Conservation (phyloP, 495 filamentous ascomycete genomes). For the Achaetomiella virescens region DNA sequence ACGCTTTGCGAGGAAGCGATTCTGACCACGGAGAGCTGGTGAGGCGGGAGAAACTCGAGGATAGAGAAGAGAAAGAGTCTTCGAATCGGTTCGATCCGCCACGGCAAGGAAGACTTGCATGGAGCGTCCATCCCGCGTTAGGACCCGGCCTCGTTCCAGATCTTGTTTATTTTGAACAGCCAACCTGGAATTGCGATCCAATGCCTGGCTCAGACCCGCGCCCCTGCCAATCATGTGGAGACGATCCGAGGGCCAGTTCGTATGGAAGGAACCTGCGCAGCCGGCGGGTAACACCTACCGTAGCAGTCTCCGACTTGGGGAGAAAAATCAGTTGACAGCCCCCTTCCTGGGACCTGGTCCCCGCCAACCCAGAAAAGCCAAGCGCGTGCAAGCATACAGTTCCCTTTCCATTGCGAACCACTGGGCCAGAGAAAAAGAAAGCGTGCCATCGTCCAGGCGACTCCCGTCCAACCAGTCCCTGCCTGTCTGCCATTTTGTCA, state of each 20-base stretch:
- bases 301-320: constrained; percentile 13
- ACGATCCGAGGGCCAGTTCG: constrained; percentile 17
- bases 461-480: background rate
- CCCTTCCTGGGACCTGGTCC: constrained; percentile 16
- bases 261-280: constrained; percentile 22
- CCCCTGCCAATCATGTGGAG: constrained; percentile 21
- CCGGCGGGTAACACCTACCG: constrained; percentile 16
- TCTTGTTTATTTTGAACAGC: constrained; percentile 31
- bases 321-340: constrained; percentile 23
- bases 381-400: constrained; percentile 14
- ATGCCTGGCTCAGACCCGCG: constrained; percentile 18
- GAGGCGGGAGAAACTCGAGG: background rate
- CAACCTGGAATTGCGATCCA: constrained; percentile 12
- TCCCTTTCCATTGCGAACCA: too few relatives aligned
- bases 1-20: background rate
- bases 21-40: background rate
- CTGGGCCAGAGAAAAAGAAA: too few relatives aligned
- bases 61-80: background rate
- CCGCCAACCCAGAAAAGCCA: constrained; percentile 7
- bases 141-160: constrained; percentile 19
- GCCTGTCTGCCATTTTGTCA: constrained; percentile 8
- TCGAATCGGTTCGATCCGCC: background rate
- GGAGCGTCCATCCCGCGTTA: too few relatives aligned
- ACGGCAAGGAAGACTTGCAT: background rate
- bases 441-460: constrained; percentile 7